These are phyloP conservation scores for Blastobotrys parvus DNA, from an alignment of 805 yeast species.

Conservation along the genomic window DNA sequence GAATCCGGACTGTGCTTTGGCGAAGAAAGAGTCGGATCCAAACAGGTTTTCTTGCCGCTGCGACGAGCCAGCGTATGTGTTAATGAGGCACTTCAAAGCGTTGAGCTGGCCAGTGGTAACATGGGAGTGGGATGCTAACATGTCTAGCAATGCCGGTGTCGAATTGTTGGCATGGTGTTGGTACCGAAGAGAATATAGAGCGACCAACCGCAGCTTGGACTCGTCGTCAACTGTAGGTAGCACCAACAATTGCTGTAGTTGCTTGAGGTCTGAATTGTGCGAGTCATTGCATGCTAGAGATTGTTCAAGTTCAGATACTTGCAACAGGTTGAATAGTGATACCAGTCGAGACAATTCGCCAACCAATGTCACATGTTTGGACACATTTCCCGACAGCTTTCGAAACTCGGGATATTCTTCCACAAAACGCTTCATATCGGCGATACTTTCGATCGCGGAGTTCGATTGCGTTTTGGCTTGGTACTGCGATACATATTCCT, in stretches of 20 bases:
- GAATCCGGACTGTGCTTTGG: slow-evolving; percentile 35
- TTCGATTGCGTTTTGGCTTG: slow-evolving; percentile 71
- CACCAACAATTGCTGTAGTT: slow-evolving; percentile 47
- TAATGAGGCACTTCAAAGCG: slow-evolving; percentile 39
- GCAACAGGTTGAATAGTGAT: slow-evolving; percentile 57
- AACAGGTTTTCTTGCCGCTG: slow-evolving; percentile 38
- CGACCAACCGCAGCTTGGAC: slow-evolving; percentile 61
- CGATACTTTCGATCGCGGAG: slow-evolving; percentile 63
- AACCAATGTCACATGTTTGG: slow-evolving; percentile 86
- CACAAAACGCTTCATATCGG: slow-evolving; percentile 84
- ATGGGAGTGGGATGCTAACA: slow-evolving; percentile 5
- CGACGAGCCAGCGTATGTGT: slow-evolving; percentile 34
- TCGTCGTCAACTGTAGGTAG: slow-evolving; percentile 35
- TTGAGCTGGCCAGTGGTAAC: slow-evolving; percentile 29
- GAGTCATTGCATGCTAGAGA: slow-evolving; percentile 60
- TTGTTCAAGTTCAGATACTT: slow-evolving; percentile 85
- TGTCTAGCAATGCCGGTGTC: slow-evolving; percentile 21
- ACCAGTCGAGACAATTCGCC: slow-evolving; percentile 77
- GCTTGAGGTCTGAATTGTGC: slow-evolving; percentile 47
- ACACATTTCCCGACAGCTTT: slow-evolving; percentile 75
- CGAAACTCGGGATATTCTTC: slow-evolving; percentile 93
- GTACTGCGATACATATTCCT: slow-evolving; percentile 74
- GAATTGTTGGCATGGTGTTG: slow-evolving; percentile 45
- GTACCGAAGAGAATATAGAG: slow-evolving; percentile 67
- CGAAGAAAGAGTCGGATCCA: slow-evolving; percentile 30